These are phyloP conservation scores for Lactifluus subvellereus DNA, from an alignment of 768 basidiomycete species.

Conservation along the genomic window DNA sequence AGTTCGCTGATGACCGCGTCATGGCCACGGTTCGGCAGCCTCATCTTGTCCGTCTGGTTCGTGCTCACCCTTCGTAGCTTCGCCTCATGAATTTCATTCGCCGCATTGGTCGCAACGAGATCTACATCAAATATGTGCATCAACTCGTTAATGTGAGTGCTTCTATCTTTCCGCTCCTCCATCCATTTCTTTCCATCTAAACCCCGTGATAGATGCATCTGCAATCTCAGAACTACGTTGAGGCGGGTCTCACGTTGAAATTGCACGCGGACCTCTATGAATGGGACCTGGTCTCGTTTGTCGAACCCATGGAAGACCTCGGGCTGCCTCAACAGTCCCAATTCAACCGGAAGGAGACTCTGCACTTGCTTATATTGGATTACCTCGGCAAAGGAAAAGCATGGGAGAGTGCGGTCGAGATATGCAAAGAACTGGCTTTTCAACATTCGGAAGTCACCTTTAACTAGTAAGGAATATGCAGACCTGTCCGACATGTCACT, in stretches of 20 bases:
- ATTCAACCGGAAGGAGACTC: conserved; percentile 90
- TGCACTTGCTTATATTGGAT: conserved; percentile 88
- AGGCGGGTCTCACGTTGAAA: conserved; percentile 90
- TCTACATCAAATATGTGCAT: conserved; percentile 94
- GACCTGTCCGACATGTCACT: conserved; percentile 3
- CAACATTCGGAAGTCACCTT: conserved; percentile 89
- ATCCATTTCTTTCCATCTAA: not conserved
- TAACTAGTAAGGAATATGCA: conserved; percentile 61
- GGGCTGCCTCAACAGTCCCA: conserved; percentile 88
- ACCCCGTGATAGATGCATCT: conserved; percentile 63
- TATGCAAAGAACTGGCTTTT: conserved; percentile 84
- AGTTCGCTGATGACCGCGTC: conserved; percentile 91
- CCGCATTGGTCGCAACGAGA: conserved; percentile 85
- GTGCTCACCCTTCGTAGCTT: conserved; percentile 40
- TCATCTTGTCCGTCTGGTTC: not conserved
- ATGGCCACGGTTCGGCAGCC: conserved; percentile 67
- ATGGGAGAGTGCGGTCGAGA: conserved; percentile 92
- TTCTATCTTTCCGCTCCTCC: not conserved
- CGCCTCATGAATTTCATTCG: conserved; percentile 92
- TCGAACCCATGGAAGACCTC: conserved; percentile 85
- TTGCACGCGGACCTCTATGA: conserved; percentile 89
- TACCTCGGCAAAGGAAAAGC: conserved; percentile 94
- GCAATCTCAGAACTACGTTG: conserved; percentile 84
- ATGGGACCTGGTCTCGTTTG: conserved; percentile 79
- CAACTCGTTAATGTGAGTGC: conserved; percentile 79